phyloP scores from a whole-genome alignment of 2,329 filamentous ascomycete genomes.

The Colletotrichum lini region DNA sequence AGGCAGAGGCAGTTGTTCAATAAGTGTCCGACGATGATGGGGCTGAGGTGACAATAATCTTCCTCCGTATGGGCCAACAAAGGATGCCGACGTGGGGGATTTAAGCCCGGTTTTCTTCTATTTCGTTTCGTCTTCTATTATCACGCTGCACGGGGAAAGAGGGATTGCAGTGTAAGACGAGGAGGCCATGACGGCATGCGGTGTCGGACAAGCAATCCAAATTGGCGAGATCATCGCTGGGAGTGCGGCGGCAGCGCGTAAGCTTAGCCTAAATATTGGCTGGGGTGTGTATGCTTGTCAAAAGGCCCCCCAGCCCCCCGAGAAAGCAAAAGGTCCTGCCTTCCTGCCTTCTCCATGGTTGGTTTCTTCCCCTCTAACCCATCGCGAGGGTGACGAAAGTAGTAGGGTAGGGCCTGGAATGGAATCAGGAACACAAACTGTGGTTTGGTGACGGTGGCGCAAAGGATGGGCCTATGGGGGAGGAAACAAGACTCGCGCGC shows the following conservation, averaged over 20 bases:
- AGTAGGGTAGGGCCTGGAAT: not conserved
- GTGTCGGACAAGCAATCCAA: conserved; percentile 18
- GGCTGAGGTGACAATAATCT: conserved; percentile 20
- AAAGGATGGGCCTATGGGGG: not conserved
- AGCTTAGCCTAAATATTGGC: conserved; percentile 19
- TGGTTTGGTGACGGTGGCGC: too few species aligned
- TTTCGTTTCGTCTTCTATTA: not conserved
- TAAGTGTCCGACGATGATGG: not conserved
- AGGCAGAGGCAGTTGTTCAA: too few species aligned
- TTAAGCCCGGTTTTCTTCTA: not conserved
- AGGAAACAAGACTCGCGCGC: not conserved
- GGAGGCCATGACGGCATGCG: conserved; percentile 35
- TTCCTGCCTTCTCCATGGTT: too few species aligned
- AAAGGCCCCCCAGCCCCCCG: not conserved
- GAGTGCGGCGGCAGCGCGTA: not conserved
- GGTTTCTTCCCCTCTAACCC: too few species aligned
- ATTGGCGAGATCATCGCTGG: conserved; percentile 30
- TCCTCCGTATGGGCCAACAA: conserved; percentile 20
- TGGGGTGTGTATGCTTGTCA: conserved; percentile 4
- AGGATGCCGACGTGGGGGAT: conserved; percentile 2
- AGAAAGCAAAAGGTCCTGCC: not conserved
- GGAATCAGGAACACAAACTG: not conserved
- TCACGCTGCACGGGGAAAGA: not conserved
- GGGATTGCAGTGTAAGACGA: not conserved
- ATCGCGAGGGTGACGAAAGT: not conserved